Base-by-base conservation (phyloP, 1,284 basidiomycete species). In the Coriolopsis trogii region DNA sequence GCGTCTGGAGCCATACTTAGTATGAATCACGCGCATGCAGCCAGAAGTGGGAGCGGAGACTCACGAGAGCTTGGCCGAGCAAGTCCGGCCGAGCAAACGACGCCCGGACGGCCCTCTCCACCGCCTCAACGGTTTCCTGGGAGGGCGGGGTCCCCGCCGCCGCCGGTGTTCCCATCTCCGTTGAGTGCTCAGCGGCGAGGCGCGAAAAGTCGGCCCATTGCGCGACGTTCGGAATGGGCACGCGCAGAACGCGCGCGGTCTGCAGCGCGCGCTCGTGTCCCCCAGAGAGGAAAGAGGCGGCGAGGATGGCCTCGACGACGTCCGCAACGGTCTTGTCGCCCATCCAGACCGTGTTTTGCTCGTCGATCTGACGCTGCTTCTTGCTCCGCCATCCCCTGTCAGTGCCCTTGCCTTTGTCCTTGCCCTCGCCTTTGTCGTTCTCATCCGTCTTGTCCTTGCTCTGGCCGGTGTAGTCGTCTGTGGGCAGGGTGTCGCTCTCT, bases 311-410 rank as follows among this genome's bases (percentile, higher is more conserved):
- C 67, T 93, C 91, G 13, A 82, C 80, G 38, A 91, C 87, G 68
- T 93, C 91, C 42, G 90, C 89, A 29, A 91, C 75, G n/a, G 81
- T 81, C 89, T 92, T 92, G 69, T 91, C 89, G 42, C 87, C 87
- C 12, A 92, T 66, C 76, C 79, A 82, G 51, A 88, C 85, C 13
- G 73, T 70, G 51, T 67, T 63, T 49, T 70, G 70, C 42, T 81
- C 77, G 25, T 82, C 75, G 36, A 73, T 65, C 64, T 74, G 62
- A 64, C 74, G 74, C 59, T 73, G 73, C 60, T 69, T 72, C 61
- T 74, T 76, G 41, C 57, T 59, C 49, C 68, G 67, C 46, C 45
- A 48, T 4, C 49, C 51, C 21, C 44, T 40, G 8, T 43, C 54
- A 33, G 40, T 37, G n/a, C n/a, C n/a, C 46, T 47, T 50, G 7